These are phyloP conservation scores for Rhodotorula mucilaginosa DNA, from an alignment of 1,284 basidiomycete species.

Conservation along the genomic window DNA sequence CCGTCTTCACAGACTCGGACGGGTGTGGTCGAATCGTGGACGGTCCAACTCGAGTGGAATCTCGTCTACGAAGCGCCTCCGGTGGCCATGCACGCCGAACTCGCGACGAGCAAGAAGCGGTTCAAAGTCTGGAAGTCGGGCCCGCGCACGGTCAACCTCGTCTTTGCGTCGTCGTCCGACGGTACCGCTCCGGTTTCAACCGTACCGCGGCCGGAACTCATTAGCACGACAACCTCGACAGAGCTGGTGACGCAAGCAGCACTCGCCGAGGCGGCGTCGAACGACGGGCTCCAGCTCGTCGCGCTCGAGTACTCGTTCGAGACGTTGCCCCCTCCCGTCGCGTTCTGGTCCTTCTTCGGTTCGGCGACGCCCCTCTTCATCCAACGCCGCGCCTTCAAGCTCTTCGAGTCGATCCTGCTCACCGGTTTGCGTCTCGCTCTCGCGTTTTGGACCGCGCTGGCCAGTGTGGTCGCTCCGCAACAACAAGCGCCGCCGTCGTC, in stretches of 20 bases:
- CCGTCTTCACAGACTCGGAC: neutral
- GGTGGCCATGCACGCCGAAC: no score
- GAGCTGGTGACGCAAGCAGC: neutral
- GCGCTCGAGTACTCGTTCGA: neutral
- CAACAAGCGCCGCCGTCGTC: no score
- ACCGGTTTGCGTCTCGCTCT: no score
- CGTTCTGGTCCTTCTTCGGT: neutral
- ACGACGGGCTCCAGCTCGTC: neutral
- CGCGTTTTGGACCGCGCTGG: no score
- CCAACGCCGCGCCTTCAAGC: no score
- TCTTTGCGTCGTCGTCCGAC: slow-evolving; percentile 3
- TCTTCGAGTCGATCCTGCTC: no score
- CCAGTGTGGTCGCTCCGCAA: no score
- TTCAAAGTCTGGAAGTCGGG: neutral
- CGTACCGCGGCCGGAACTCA: neutral
- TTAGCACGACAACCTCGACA: neutral
- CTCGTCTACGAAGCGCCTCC: neutral
- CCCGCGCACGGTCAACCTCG: slow-evolving; percentile 6
- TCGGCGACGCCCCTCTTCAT: neutral
- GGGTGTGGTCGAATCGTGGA: neutral
- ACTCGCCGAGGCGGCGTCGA: neutral
- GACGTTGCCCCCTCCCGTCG: neutral
- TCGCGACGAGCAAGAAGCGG: neutral
- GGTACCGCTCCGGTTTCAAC: neutral
- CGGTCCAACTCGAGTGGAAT: neutral